Conservation (phyloP, 495 filamentous ascomycete genomes). For the Ascodesmis nigricans region DNA sequence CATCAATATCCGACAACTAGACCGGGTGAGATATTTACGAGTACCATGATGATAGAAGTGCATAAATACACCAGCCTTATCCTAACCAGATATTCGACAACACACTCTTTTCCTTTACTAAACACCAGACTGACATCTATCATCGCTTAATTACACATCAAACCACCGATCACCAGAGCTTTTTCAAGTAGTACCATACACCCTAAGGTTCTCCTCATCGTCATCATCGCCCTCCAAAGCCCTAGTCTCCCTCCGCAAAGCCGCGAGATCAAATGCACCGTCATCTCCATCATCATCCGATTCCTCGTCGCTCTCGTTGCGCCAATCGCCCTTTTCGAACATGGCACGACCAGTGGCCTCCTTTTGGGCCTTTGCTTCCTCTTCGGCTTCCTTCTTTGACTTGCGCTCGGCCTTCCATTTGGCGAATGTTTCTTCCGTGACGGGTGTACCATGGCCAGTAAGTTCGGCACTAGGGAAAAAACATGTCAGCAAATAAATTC, state of each 20-base stretch:
- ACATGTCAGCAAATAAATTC: conserved; percentile 1
- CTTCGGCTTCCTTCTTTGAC: conserved; percentile 86
- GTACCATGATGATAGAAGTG: too few relatives aligned
- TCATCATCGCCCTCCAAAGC: conserved; percentile 28
- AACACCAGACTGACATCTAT: too few relatives aligned
- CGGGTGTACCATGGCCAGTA: conserved; percentile 71
- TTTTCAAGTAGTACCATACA: conserved; percentile 14
- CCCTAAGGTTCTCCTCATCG: conserved; percentile 10
- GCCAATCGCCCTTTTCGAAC: conserved; percentile 94
- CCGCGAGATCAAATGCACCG: conserved; percentile 57
- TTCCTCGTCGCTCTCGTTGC: conserved; percentile 41
- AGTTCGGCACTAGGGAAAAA: conserved; percentile 34
- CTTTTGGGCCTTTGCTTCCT: conserved; percentile 67
- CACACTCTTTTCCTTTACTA: too few relatives aligned
- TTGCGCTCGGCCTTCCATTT: conserved; percentile 88
- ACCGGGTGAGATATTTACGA: too few relatives aligned
- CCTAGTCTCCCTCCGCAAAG: conserved; percentile 47
- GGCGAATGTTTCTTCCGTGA: conserved; percentile 75
- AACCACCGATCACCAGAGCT: too few relatives aligned
- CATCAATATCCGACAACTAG: too few relatives aligned
- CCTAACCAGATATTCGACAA: too few relatives aligned
- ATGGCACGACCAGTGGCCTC: conserved; percentile 84
- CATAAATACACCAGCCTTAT: too few relatives aligned
- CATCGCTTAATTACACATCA: too few relatives aligned
- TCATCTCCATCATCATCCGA: conserved; percentile 33